Evolutionary conservation across 345 rosid species (phyloP), one percentile per base, ranked within the genome.

Genomic region (Crucihimalaya himalaica): DNA sequence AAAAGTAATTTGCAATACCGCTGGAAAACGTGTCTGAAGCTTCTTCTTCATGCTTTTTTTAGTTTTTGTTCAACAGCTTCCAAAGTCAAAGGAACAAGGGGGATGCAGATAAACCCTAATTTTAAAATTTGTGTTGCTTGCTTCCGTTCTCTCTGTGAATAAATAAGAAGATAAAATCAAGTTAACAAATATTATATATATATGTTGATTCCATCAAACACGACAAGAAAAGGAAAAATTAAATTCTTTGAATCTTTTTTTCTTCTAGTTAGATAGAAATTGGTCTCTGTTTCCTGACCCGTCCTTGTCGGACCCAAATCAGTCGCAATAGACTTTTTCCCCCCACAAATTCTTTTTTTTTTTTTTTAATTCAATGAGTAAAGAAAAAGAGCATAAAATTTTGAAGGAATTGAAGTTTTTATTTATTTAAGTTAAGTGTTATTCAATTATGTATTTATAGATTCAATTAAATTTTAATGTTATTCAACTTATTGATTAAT

Each of bases 1-100:
- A 35, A 35, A 56, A 66, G 23, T 16, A 39, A 57, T 9, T 7
- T 28, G 16, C 2, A 28, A 2, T 67, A 78, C 81, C 74, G 78
- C 81, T 4, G 81, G 81, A n/a, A 78, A 78, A 78, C 81, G 81
- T 6, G 78, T 78, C 14, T 68, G 65, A 14, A 78, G 78, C 61
- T 68, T 78, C 77, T 73, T 78, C 81, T 74, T 78, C 81, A 78
- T 78, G 71, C 0, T 12, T 23, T 23, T 23, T 23, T 23, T 23
- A 23, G 25, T 23, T 23, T 23, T 23, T 5, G 25, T 11, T 15
- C 39, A 14, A 39, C 47, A 69, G 47, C n/a, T 68, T 32, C 63
- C 27, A 47, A 56, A 60, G 63, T 52, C 42, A 64, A 58, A 29
- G 51, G 42, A 15, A 67, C 15, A 43, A 56, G 20, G 23, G 48